These are phyloP conservation scores for Cladophialophora carrionii DNA, from an alignment of 2,329 filamentous ascomycete genomes.

Conservation along the genomic window DNA sequence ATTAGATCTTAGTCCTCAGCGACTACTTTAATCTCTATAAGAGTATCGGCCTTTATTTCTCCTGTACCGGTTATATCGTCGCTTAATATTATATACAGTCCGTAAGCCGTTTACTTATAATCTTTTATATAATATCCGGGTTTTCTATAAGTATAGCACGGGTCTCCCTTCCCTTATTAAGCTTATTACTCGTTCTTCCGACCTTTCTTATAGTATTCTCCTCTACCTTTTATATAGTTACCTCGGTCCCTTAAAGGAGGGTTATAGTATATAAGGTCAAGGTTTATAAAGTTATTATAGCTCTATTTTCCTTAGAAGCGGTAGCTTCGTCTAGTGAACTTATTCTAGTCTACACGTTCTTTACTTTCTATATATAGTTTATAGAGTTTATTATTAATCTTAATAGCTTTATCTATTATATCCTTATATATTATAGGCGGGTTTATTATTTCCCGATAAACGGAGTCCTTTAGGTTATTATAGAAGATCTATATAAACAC, in stretches of 20 bases:
- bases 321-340: background rate
- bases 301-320: background rate
- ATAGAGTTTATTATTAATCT: slow-evolving; percentile 1
- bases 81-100: background rate
- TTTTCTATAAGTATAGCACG: background rate
- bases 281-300: background rate
- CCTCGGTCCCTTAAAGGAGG: background rate
- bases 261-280: background rate
- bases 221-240: background rate
- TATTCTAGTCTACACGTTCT: background rate
- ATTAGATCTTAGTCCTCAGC: too few species aligned
- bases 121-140: background rate
- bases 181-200: background rate
- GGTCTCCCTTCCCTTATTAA: background rate
- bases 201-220: background rate
- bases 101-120: background rate
- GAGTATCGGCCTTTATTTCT: background rate
- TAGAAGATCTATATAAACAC: background rate
- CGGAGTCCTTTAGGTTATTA: background rate
- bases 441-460: background rate
- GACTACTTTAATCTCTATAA: too few species aligned
- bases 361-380: background rate
- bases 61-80: background rate
- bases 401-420: slow-evolving; percentile 1
- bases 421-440: background rate